Evolutionary conservation across 257 asterid genomes (phyloP), one percentile per base, ranked within the genome.

Genomic region (Scutellaria galericulata): DNA sequence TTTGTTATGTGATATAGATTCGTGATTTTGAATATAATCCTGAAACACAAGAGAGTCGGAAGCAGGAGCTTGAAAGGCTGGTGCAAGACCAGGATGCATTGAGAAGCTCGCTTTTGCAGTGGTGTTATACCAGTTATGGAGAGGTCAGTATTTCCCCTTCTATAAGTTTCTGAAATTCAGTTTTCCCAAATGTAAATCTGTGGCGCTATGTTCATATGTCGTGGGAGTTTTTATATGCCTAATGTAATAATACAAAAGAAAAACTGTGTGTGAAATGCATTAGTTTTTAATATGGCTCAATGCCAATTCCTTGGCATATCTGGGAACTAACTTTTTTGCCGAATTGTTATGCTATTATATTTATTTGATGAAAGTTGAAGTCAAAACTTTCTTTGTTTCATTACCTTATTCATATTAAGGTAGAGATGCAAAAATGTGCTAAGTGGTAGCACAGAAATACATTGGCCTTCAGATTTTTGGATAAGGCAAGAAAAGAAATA

Each of bases 71-170:
- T 78, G 97, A 87, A 61, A 89, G 84, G 68, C 82, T 91, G 77
- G 76, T 79, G 71, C 97, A 87, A 72, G 95, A 89, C 77, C 96
- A 89, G 83, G 92, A 89, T 76, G 55, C 91, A 63, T 51, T 86
- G 77, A 89, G 89, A 84, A 79, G 89, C 86, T 86, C 91, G 71
- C 88, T 91, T 53, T 74, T 91, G 76, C 96, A 87, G 52, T 91
- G 94, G 96, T 86, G 92, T 73, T 89, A 89, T 77, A 83, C 90
- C 81, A 91, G 96, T 86, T 91, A 91, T 24, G 96, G 94, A 67
- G 97, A 91, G 97, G 96, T 91, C 75, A 73, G 66, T 71, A 50
- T 56, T 64, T 75, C 60, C 76, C 44, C 60, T 76, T 66, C 68
- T 68, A 39, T 50, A 45, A 65, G 53, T 73, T 72, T 55, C 73